Conservation (phyloP, 805 yeast genomes). For the Candida koratica region DNA sequence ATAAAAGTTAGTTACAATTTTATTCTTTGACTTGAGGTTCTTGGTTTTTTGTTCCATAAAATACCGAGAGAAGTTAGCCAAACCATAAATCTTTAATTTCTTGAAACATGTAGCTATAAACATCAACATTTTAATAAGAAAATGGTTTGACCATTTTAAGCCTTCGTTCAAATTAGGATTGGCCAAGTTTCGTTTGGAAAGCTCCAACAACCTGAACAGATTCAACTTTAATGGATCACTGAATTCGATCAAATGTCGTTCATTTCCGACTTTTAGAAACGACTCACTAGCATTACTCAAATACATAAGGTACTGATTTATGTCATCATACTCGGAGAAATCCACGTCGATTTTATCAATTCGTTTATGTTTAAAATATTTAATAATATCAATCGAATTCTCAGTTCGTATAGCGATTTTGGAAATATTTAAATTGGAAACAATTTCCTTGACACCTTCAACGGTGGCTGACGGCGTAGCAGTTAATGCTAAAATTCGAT, state of each 20-base stretch:
- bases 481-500: conserved; percentile 78
- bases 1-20: conserved; percentile 59
- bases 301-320: conserved; percentile 33
- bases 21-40: conserved; percentile 57
- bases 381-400: conserved; percentile 70
- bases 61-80: conserved; percentile 68
- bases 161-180: conserved; percentile 62
- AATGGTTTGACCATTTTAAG: conserved; percentile 67
- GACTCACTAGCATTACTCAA: conserved; percentile 68
- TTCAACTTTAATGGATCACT: conserved; percentile 66
- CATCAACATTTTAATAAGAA: conserved; percentile 57
- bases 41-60: conserved; percentile 57
- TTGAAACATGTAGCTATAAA: conserved; percentile 69
- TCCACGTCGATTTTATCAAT: conserved; percentile 60
- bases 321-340: conserved; percentile 33
- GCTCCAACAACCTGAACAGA: conserved; percentile 67
- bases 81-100: conserved; percentile 76
- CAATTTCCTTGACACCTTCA: conserved; percentile 83
- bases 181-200: conserved; percentile 52
- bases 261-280: conserved; percentile 57
- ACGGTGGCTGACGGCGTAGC: conserved; percentile 94
- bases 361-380: conserved; percentile 67
- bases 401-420: conserved; percentile 84
- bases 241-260: conserved; percentile 52
- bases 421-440: conserved; percentile 69